Evolutionary conservation across 768 basidiomycete genomes (phyloP).

Genomic region (Russula lepida): DNA sequence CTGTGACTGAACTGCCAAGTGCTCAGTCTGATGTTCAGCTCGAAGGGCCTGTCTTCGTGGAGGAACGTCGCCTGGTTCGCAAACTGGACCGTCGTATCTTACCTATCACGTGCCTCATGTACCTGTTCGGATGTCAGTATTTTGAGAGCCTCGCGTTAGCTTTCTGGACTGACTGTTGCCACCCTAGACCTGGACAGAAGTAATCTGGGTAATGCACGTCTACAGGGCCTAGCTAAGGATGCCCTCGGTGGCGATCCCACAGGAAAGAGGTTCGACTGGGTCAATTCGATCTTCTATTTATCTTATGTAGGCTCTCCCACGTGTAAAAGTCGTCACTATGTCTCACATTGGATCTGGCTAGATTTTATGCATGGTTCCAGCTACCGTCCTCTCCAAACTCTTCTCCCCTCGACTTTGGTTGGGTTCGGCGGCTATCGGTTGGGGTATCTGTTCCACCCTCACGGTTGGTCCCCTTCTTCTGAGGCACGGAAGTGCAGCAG

Average conservation of each 20-base stretch:
- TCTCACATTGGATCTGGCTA: constrained; percentile 23
- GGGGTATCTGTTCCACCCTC: constrained; percentile 68
- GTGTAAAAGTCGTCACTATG: not conserved
- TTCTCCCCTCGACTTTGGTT: constrained; percentile 63
- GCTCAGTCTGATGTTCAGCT: not conserved
- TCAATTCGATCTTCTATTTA: constrained; percentile 71
- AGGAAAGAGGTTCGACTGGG: constrained; percentile 67
- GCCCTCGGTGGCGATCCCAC: constrained; percentile 58
- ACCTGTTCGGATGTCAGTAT: constrained; percentile 65
- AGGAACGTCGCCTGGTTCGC: constrained; percentile 48
- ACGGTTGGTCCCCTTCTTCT: constrained; percentile 37
- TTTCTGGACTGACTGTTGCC: not conserved
- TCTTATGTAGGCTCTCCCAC: constrained; percentile 47
- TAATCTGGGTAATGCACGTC: constrained; percentile 71
- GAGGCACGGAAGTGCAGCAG: not conserved
- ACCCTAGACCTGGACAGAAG: constrained; percentile 55
- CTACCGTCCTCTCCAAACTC: constrained; percentile 55
- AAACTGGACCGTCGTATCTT: constrained; percentile 62
- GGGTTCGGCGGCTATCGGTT: constrained; percentile 55
- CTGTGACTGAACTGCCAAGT: not conserved
- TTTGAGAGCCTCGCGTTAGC: not conserved
- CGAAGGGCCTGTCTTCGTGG: constrained; percentile 20
- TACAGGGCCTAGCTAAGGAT: constrained; percentile 62
- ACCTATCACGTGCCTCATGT: constrained; percentile 64
- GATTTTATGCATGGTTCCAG: constrained; percentile 66